A percentile compares a stretch with the other conserved stretches of the same genome.
phyloP scores from a whole-genome alignment of 306 rosid genomes.

The Cyamopsis tetragonoloba region DNA sequence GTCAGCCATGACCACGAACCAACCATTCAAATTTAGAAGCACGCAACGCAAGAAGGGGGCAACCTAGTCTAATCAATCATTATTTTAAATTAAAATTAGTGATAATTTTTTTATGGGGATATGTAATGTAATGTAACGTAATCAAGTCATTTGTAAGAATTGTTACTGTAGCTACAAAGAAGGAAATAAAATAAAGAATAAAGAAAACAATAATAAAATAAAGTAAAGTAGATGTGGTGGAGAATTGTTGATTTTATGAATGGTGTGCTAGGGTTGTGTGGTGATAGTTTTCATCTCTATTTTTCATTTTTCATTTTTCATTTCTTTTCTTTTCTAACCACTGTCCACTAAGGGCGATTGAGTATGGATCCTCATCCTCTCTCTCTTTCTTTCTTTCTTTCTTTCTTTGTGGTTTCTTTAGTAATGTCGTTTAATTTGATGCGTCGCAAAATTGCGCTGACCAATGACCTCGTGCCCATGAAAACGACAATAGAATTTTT shows the following conservation, averaged over 20 bases:
- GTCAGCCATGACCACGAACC: conserved; percentile 13
- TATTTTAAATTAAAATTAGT: neutral
- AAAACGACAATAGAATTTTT: conserved; percentile 27
- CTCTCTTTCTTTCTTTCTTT: neutral
- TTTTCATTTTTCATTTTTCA: no score
- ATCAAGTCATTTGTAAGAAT: conserved; percentile 2
- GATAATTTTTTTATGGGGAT: neutral
- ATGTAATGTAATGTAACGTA: no score
- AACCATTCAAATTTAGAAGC: conserved; percentile 18
- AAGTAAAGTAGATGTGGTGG: conserved; percentile 42
- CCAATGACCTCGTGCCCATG: neutral
- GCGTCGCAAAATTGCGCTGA: neutral
- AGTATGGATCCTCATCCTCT: neutral
- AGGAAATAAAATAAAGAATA: neutral
- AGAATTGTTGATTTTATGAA: conserved; percentile 33
- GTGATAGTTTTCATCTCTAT: conserved; percentile 28
- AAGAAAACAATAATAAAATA: conserved; percentile 21
- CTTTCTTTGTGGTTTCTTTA: neutral
- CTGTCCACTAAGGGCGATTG: conserved; percentile 17
- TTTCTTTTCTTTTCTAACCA: neutral
- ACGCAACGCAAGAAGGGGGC: conserved; percentile 30
- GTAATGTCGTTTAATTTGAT: neutral
- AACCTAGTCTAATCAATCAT: conserved; percentile 32
- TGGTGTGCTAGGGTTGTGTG: conserved; percentile 26
- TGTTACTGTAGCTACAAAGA: neutral